Evolutionary conservation across 1,284 basidiomycete genomes (phyloP), one percentile per base, ranked within the genome.

Genomic region (Pisolithus thermaeus): DNA sequence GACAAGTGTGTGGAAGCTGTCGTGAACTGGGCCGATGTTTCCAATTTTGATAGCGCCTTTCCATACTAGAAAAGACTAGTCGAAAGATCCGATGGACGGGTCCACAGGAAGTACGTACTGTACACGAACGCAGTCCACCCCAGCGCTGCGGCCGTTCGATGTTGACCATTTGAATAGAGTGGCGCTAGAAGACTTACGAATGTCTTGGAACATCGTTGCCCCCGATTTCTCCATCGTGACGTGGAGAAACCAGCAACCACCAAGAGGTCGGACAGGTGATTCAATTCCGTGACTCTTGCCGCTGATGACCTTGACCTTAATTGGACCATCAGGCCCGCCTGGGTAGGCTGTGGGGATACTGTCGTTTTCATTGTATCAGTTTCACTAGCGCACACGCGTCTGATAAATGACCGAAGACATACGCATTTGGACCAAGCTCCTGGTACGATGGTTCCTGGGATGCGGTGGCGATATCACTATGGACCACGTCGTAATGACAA

Each of bases 191-290:
- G 30, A 72, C 85, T 71, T 68, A 78, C 94, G 93, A 42, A 98
- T 76, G 4, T 85, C 78, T 65, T 97, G 94, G 73, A 92, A 97
- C 18, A 92, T 77, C 16, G 70, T 73, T n/a, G 76, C 75, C 4
- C 80, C 81, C 22, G 83, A 77, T 52, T 77, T 77, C 50, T 77
- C 73, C 65, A 96, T 85, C 53, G 74, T 81, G 54, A 90, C 72
- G 66, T 97, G 92, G 73, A 96, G 85, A 70, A 86, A 97, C 88
- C 92, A 94, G 69, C 93, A 95, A 2, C 92, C 93, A 14, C 93
- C 94, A 4, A 95, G 80, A 0, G 92, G 89, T 49, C 87, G 76
- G 27, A 98, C 93, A 18, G 92, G 92, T 2, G 91, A 94, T 63
- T 87, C 83, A 9, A 88, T 78, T 8, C 90, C 92, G 59, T 93